A percentile compares a stretch with the other conserved stretches of the same genome.
Evolutionary conservation across 345 rosid genomes (phyloP).

Genomic region (Citropsis articulata): DNA sequence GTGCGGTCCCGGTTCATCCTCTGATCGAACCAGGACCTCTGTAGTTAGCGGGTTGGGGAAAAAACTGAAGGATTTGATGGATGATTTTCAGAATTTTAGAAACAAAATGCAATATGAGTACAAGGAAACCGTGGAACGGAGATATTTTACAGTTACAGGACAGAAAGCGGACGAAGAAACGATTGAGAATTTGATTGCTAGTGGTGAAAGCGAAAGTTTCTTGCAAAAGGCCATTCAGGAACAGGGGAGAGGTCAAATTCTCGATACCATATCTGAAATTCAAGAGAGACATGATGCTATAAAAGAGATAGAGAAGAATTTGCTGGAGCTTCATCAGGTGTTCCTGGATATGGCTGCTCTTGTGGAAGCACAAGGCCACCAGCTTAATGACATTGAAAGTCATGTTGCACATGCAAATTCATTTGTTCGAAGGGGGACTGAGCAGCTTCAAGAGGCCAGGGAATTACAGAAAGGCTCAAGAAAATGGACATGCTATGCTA

Average conservation of each 20-base stretch:
- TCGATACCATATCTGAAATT: conserved; percentile 80
- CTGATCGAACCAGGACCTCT: conserved; percentile 74
- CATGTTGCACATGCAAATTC: conserved; percentile 81
- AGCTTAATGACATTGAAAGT: conserved; percentile 76
- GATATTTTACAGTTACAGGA: conserved; percentile 80
- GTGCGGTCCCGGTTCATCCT: conserved; percentile 78
- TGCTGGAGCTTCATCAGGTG: conserved; percentile 77
- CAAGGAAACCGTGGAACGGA: conserved; percentile 72
- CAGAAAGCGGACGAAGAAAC: conserved; percentile 69
- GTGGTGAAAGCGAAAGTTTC: conserved; percentile 84
- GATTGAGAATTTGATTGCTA: conserved; percentile 70
- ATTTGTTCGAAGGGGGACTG: conserved; percentile 72
- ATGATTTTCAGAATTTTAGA: conserved; percentile 61
- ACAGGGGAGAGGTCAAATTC: conserved; percentile 79
- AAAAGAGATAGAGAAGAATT: conserved; percentile 83
- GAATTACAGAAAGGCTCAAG: conserved; percentile 74
- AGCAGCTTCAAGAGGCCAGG: conserved; percentile 61
- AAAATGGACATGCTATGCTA: conserved; percentile 69
- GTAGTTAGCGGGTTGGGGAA: conserved; percentile 76
- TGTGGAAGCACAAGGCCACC: conserved; percentile 84
- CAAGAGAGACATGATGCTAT: conserved; percentile 85
- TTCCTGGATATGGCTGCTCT: conserved; percentile 87
- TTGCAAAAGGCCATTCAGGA: conserved; percentile 86
- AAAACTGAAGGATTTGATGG: conserved; percentile 75
- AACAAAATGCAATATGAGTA: conserved; percentile 55